Conservation (phyloP, 257 asterid species). For the Dorcoceras hygrometricum region DNA sequence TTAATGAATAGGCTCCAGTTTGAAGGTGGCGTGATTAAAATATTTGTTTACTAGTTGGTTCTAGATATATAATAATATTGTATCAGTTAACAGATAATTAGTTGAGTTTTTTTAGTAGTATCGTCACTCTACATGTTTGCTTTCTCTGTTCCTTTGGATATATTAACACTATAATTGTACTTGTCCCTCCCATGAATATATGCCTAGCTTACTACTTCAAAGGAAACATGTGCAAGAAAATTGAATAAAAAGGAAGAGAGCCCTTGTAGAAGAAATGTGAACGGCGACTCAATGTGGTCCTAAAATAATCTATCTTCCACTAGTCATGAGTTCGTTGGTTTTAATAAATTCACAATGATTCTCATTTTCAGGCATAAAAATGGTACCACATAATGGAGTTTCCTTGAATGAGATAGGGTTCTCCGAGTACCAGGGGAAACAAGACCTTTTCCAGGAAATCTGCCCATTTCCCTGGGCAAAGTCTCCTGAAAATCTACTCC, state of each 20-base stretch:
- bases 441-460: slow-evolving; percentile 38
- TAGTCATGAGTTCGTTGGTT: not conserved
- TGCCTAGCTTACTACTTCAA: no score
- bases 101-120: not conserved
- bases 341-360: not conserved
- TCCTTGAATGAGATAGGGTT: slow-evolving; percentile 40
- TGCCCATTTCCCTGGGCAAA: slow-evolving; percentile 84
- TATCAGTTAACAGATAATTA: no score
- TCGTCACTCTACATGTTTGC: not conserved
- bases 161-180: no score
- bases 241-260: no score
- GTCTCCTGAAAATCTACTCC: slow-evolving; percentile 70
- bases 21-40: not conserved
- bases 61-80: not conserved
- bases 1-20: not conserved
- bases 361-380: slow-evolving; percentile 37
- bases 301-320: not conserved
- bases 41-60: not conserved
- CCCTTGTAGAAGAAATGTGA: no score
- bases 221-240: no score
- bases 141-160: not conserved
- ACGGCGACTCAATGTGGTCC: not conserved
- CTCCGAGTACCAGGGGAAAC: slow-evolving; percentile 34
- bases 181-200: no score
- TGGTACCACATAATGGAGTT: slow-evolving; percentile 33